A percentile compares a stretch with the other conserved stretches of the same genome.
phyloP scores from a whole-genome alignment of 495 filamentous ascomycete species.

The Hyaloscypha bicolor region DNA sequence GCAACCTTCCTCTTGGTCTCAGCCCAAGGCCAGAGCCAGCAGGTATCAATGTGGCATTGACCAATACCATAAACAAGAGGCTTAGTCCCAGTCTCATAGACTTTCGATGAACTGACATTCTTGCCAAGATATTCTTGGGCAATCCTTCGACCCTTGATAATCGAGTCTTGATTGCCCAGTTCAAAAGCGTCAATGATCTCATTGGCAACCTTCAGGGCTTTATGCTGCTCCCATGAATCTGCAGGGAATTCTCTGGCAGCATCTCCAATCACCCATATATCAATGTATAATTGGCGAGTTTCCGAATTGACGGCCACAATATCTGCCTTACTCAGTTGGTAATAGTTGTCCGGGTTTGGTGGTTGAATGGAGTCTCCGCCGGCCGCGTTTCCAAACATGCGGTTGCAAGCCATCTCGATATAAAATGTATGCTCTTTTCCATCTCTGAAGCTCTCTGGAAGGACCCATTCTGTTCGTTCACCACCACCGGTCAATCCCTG shows the following conservation, averaged over 20 bases:
- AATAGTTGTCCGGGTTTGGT: slow-evolving; percentile 80
- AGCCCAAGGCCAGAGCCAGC: slow-evolving; percentile 99
- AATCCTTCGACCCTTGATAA: slow-evolving; percentile 77
- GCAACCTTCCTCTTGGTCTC: slow-evolving; percentile 98
- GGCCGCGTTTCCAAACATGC: slow-evolving; percentile 93
- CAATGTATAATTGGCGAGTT: slow-evolving; percentile 79
- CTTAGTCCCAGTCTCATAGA: slow-evolving; percentile 75
- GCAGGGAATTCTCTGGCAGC: slow-evolving; percentile 78
- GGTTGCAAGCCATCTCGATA: slow-evolving; percentile 97
- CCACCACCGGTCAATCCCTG: slow-evolving; percentile 93
- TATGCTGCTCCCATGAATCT: slow-evolving; percentile 83
- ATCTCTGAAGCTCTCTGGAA: slow-evolving; percentile 78
- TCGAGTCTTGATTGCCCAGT: slow-evolving; percentile 73
- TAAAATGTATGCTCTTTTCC: slow-evolving; percentile 88
- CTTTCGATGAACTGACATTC: slow-evolving; percentile 77
- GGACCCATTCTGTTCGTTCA: slow-evolving; percentile 86
- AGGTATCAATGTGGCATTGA: slow-evolving; percentile 96
- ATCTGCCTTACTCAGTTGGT: slow-evolving; percentile 73
- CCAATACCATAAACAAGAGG: slow-evolving; percentile 86
- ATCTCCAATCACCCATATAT: slow-evolving; percentile 95
- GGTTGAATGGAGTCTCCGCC: slow-evolving; percentile 89
- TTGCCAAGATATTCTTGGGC: slow-evolving; percentile 80
- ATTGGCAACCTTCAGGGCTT: slow-evolving; percentile 80
- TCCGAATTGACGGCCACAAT: slow-evolving; percentile 88
- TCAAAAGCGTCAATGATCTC: slow-evolving; percentile 89